Base-by-base conservation (phyloP, 139 green algal species). In the Micractinium conductrix region DNA sequence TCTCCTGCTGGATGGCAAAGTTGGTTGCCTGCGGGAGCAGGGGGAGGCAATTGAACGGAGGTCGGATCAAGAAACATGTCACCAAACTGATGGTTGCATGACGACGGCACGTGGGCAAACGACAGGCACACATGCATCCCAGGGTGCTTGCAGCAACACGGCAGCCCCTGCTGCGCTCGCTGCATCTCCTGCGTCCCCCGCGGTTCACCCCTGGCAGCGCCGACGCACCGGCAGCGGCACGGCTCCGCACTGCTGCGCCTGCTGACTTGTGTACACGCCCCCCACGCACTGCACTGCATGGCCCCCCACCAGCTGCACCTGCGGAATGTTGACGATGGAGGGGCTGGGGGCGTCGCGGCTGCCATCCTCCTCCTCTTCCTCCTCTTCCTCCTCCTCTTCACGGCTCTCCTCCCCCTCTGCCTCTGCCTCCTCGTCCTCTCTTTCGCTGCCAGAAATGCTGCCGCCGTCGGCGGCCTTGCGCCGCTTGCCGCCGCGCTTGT, bases 1-100 rank as follows among this genome's bases (percentile, higher is more conserved):
- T 22, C 37, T 22, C 53, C 53, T 81, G 75, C 75, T 81, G 75
- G 38, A 81, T 81, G 24, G 75, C 75, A 22, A 58, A 81, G 55
- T 63, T 81, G 24, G 75, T 81, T 53, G 75, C 75, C 75, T 81
- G 75, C 35, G 24, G n/a, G 45, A 8, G 69, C n/a, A 30, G 30
- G 44, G 4, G 71, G 43, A n/a, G n/a, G n/a, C n/a, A n/a, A 58
- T 14, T 58, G 48, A 58, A 58, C 48, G 48, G 12, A 14, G 10
- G 14, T 22, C 48, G 14, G 12, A 58, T 58, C 10, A 58, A 58
- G 48, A 10, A 58, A 14, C 48, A 58, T 58, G 14, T 14, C n/a
- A n/a, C n/a, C n/a, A n/a, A n/a, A n/a, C n/a, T n/a, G n/a, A n/a
- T n/a, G n/a, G n/a, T n/a, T n/a, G 48, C 14, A 14, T 10, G 48